phyloP scores from a whole-genome alignment of 257 asterid genomes.

The Cruciata laevipes region DNA sequence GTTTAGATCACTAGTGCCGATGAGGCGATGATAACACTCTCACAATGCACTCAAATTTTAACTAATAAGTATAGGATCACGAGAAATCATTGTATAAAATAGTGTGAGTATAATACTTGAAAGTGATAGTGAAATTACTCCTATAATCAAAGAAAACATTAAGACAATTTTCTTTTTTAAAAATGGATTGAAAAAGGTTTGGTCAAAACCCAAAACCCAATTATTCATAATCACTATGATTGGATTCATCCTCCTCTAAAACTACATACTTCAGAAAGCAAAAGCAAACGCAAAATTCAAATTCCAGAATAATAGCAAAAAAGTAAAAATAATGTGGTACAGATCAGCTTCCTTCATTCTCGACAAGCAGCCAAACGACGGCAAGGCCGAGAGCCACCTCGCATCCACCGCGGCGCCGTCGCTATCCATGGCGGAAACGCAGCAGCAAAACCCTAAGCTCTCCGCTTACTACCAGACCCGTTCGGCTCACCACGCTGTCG shows the following conservation, averaged over 20 bases:
- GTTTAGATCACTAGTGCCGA: too few relatives aligned
- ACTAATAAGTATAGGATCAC: too few relatives aligned
- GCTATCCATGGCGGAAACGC: conserved; percentile 41
- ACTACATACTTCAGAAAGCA: not conserved
- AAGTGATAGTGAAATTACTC: too few relatives aligned
- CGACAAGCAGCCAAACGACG: conserved; percentile 31
- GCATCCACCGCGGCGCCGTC: conserved; percentile 24
- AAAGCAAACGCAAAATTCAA: not conserved
- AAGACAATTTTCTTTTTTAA: too few relatives aligned
- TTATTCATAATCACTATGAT: not conserved
- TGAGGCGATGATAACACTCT: too few relatives aligned
- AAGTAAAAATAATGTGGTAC: conserved; percentile 29
- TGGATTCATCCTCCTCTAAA: not conserved
- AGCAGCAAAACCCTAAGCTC: conserved; percentile 34
- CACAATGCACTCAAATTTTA: too few relatives aligned
- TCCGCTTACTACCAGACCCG: conserved; percentile 83
- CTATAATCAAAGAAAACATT: too few relatives aligned
- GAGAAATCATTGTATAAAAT: too few relatives aligned
- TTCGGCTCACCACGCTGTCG: conserved; percentile 88
- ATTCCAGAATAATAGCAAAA: not conserved
- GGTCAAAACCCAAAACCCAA: not conserved
- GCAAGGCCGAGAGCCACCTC: conserved; percentile 27
- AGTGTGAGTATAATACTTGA: too few relatives aligned
- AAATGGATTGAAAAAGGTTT: too few relatives aligned
- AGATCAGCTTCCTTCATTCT: conserved; percentile 50